A percentile compares a stretch with the other conserved stretches of the same genome.
These are phyloP conservation scores for Dendrobium huoshanense DNA, from an alignment of 106 monocot genomes.

Conservation along the genomic window DNA sequence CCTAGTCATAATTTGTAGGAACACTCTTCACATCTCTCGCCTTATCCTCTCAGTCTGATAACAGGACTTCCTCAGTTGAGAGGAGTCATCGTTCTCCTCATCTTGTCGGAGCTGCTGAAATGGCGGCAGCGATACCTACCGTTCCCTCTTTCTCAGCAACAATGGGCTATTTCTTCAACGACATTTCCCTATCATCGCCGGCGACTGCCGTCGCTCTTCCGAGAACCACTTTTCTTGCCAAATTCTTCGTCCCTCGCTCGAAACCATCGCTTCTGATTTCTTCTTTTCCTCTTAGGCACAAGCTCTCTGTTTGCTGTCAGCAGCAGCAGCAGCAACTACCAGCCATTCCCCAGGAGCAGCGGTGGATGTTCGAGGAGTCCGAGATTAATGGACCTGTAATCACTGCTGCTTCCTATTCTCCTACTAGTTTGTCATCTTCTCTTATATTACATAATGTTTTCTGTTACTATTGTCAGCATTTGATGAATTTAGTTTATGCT, in stretches of 20 bases:
- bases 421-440: not conserved
- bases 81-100: not conserved
- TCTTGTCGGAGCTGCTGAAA: not conserved
- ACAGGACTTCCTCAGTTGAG: too few relatives aligned
- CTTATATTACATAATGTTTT: not conserved
- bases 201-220: not conserved
- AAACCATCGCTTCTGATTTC: not conserved
- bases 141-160: not conserved
- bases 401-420: not conserved
- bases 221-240: not conserved
- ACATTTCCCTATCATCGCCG: not conserved
- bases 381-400: conserved; percentile 78
- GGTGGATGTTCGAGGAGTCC: conserved; percentile 46
- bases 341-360: conserved; percentile 4
- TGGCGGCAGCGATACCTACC: conserved; percentile 5
- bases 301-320: not conserved
- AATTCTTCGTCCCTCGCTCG: not conserved
- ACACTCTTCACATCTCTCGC: not conserved
- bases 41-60: not conserved
- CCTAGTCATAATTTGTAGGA: too few relatives aligned
- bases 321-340: not conserved
- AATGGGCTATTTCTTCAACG: not conserved
- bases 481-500: not conserved
- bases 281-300: not conserved
- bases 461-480: not conserved